Conservation (phyloP, 202 grass and related monocot species). For the Musa balbisiana region DNA sequence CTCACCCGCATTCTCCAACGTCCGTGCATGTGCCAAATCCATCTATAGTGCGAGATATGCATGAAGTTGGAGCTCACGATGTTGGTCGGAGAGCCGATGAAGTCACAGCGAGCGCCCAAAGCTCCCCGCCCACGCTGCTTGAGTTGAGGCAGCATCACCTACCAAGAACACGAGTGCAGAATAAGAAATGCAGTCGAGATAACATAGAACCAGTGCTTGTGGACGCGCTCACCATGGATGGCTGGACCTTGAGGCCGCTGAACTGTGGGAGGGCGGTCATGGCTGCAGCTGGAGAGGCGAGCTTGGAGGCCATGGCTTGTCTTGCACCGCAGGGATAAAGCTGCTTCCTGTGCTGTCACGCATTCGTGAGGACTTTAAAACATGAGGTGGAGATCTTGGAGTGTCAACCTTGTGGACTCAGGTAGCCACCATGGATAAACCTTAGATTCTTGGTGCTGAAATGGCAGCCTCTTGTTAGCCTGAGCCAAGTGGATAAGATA, state of each 20-base stretch:
- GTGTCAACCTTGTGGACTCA: conserved; percentile 51
- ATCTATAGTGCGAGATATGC: neutral
- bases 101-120: conserved; percentile 67
- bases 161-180: no score
- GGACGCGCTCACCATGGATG: conserved; percentile 12
- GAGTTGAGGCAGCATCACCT: conserved; percentile 34
- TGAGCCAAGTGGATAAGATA: conserved; percentile 49
- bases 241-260: conserved; percentile 41
- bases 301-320: conserved; percentile 58
- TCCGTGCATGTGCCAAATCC: neutral
- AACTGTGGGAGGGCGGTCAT: conserved; percentile 47
- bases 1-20: neutral
- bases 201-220: neutral
- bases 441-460: conserved; percentile 50
- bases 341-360: neutral
- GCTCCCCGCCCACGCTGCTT: conserved; percentile 36
- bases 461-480: conserved; percentile 54
- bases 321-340: neutral
- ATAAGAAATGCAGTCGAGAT: neutral
- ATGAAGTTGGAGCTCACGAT: conserved; percentile 26
- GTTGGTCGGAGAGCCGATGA: conserved; percentile 85
- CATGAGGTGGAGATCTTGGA: neutral
- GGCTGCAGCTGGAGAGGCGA: conserved; percentile 43
- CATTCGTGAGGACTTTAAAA: no score
- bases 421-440: conserved; percentile 40